A percentile compares a stretch with the other conserved stretches of the same genome.
Conservation (phyloP, 2,329 filamentous ascomycete genomes). For the Myriosclerotinia scirpicola region DNA sequence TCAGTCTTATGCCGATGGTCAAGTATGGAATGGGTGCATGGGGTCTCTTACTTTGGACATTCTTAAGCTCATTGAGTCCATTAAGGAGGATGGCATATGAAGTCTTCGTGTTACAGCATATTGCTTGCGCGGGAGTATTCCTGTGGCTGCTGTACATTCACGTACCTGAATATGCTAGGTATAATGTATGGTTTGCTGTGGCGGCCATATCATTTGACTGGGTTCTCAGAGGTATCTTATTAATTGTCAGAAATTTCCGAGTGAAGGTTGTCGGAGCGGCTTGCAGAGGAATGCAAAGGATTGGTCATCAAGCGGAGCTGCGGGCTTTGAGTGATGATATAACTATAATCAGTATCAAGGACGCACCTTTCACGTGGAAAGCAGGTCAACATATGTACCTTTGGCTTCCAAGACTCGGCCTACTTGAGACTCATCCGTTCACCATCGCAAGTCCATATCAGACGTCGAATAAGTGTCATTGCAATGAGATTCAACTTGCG, state of each 20-base stretch:
- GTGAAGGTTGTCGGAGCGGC: slow-evolving; percentile 38
- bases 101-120: slow-evolving; percentile 67
- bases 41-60: slow-evolving; percentile 65
- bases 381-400: slow-evolving; percentile 62
- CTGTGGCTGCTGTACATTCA: slow-evolving; percentile 64
- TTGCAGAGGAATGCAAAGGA: slow-evolving; percentile 39
- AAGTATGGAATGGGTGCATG: slow-evolving; percentile 68
- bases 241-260: slow-evolving; percentile 55
- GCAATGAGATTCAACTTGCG: slow-evolving; percentile 60
- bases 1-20: slow-evolving; percentile 62
- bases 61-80: slow-evolving; percentile 61
- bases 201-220: slow-evolving; percentile 62
- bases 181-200: slow-evolving; percentile 66
- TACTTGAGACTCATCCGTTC: slow-evolving; percentile 59
- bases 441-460: slow-evolving; percentile 57
- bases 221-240: slow-evolving; percentile 47
- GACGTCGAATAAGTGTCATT: slow-evolving; percentile 44
- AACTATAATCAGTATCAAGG: slow-evolving; percentile 60
- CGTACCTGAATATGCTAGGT: slow-evolving; percentile 57
- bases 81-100: slow-evolving; percentile 68
- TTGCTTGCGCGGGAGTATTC: slow-evolving; percentile 60
- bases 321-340: slow-evolving; percentile 51
- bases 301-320: slow-evolving; percentile 55
- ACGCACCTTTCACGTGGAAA: slow-evolving; percentile 59
- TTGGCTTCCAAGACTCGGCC: slow-evolving; percentile 56